These are phyloP conservation scores for Parasitella parasitica DNA, from an alignment of 371 early-diverging fungal species.

Conservation along the genomic window DNA sequence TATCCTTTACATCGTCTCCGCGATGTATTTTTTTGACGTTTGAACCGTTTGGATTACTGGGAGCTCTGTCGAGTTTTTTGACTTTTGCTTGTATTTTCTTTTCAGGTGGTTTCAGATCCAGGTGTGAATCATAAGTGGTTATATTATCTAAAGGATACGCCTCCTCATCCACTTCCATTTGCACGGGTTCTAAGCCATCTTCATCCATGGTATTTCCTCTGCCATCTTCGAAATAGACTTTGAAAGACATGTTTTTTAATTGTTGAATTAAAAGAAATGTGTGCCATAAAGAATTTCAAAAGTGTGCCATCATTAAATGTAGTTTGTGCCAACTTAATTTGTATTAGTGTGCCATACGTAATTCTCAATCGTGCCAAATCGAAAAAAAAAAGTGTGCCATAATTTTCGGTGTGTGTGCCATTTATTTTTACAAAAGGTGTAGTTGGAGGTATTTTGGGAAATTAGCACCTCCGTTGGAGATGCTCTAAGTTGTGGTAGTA, in stretches of 20 bases:
- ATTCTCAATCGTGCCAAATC: no score
- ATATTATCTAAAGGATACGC: slow-evolving; percentile 9
- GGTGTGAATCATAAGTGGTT: slow-evolving; percentile 14
- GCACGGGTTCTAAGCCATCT: slow-evolving; percentile 9
- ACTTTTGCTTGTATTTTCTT: neutral
- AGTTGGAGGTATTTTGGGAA: no score
- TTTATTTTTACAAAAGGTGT: no score
- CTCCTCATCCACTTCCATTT: slow-evolving; percentile 15
- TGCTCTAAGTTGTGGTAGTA: no score
- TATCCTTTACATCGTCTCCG: slow-evolving; percentile 6
- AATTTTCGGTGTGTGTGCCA: no score
- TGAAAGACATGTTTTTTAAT: neutral
- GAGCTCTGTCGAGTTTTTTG: neutral
- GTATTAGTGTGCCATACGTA: no score
- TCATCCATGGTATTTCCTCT: slow-evolving; percentile 12
- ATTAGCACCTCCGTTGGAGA: no score
- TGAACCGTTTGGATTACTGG: neutral
- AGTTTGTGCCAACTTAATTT: no score
- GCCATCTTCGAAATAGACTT: slow-evolving; percentile 10
- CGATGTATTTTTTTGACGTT: slow-evolving; percentile 7
- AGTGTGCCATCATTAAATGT: no score
- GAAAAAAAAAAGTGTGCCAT: no score
- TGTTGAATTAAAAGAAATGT: no score
- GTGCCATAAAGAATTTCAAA: no score
- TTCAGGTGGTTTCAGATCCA: slow-evolving; percentile 12